Evolutionary conservation across 2,329 filamentous ascomycete species (phyloP), one percentile per base, ranked within the genome.

Genomic region (Dactylellina leptospora): DNA sequence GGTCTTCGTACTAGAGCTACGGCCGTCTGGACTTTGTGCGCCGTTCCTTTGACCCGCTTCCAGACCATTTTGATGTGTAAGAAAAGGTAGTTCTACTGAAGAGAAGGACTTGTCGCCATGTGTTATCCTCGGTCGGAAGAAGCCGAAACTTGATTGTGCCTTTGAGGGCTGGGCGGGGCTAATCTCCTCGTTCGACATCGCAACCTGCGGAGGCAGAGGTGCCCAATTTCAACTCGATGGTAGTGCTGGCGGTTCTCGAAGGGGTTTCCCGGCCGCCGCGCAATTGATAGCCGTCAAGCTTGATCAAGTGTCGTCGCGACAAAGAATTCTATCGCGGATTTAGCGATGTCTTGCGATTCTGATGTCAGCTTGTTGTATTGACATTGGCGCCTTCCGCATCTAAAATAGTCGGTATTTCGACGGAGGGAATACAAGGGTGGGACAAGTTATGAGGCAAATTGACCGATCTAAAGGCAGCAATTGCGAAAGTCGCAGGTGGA

Each of bases 161-260:
- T 54, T 54, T 4, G 58, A 53, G 20, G 45, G 56, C 18, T 36
- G 28, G 18, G 36, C 25, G 44, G 48, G 27, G 22, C 53, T 45
- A 50, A 58, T 55, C 13, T 62, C 56, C 48, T 28, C 45, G 22
- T 33, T 48, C 22, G 63, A 69, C 54, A 69, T 69, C 54, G 48
- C 20, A 22, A 38, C 36, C 13, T 18, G 47, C 25, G 4, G 42
- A 20, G 42, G 23, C 8, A 23, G 20, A 20, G 16, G 13, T 16
- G 13, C 18, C n/a, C n/a, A n/a, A n/a, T n/a, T n/a, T n/a, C n/a
- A n/a, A n/a, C n/a, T n/a, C n/a, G n/a, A n/a, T n/a, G n/a, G n/a
- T n/a, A n/a, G n/a, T n/a, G n/a, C n/a, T n/a, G n/a, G n/a, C n/a
- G n/a, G n/a, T 33, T 33, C 30, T 33, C 30, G 30, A 33, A 13